phyloP scores from a whole-genome alignment of 179 eudicot genomes.

The Pouteria campechiana region DNA sequence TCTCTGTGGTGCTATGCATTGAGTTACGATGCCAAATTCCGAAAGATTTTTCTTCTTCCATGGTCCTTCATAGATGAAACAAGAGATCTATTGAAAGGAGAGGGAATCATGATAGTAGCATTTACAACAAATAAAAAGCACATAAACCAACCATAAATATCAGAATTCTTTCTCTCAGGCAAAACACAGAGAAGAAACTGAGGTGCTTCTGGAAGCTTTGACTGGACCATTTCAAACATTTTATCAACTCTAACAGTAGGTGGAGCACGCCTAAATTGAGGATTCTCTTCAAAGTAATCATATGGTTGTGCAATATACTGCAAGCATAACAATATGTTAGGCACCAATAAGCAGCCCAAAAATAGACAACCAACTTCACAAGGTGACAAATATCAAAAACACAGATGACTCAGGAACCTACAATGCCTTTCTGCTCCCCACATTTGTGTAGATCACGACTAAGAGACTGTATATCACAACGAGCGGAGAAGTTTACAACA shows the following conservation, averaged over 20 bases:
- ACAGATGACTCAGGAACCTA: slow-evolving; percentile 20
- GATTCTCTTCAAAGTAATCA: slow-evolving; percentile 59
- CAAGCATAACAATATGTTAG: slow-evolving; percentile 1
- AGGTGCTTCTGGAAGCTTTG: slow-evolving; percentile 83
- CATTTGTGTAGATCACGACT: slow-evolving; percentile 46
- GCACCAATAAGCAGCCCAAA: background rate
- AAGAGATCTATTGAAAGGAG: too few species aligned
- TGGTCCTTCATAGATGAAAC: slow-evolving; percentile 33
- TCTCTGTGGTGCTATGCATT: slow-evolving; percentile 66
- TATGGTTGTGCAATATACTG: slow-evolving; percentile 53
- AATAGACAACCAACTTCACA: background rate
- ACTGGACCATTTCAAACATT: slow-evolving; percentile 54
- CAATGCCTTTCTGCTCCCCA: slow-evolving; percentile 60
- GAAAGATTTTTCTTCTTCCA: slow-evolving; percentile 67
- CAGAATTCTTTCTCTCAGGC: slow-evolving; percentile 76
- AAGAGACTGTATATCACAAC: slow-evolving; percentile 47
- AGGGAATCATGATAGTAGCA: too few species aligned
- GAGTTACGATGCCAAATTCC: slow-evolving; percentile 63
- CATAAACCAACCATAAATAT: slow-evolving; percentile 45
- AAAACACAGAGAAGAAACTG: slow-evolving; percentile 68
- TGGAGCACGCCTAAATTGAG: slow-evolving; percentile 56
- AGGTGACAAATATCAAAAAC: background rate
- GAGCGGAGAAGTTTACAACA: slow-evolving; percentile 78
- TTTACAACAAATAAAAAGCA: too few species aligned
- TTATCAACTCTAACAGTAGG: slow-evolving; percentile 70